phyloP scores from a whole-genome alignment of 768 basidiomycete genomes.

The Lactarius sp. region DNA sequence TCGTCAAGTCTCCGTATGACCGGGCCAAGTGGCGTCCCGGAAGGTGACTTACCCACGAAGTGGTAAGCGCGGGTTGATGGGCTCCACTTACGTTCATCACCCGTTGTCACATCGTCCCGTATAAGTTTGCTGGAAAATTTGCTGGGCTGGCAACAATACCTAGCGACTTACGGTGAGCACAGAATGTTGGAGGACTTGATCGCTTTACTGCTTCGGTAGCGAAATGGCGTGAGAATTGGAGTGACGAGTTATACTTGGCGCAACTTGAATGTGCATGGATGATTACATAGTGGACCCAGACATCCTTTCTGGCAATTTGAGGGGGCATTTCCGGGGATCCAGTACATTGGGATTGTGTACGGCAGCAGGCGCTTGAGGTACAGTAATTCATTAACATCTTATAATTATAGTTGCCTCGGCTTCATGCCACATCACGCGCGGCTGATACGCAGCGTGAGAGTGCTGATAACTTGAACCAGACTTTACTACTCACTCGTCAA shows the following conservation, averaged over 20 bases:
- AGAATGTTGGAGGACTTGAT: neutral
- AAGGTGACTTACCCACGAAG: neutral
- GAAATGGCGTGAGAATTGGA: neutral
- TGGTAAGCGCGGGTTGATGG: neutral
- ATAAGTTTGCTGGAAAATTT: neutral
- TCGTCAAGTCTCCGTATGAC: neutral
- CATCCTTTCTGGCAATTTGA: conserved; percentile 1
- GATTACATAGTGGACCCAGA: neutral
- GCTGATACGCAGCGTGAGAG: neutral
- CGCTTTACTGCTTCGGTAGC: neutral
- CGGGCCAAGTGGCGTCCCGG: neutral
- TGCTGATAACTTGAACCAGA: neutral
- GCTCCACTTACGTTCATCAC: neutral
- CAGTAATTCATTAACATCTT: neutral
- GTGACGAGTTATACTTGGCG: neutral
- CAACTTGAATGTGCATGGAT: neutral
- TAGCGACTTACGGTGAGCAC: neutral
- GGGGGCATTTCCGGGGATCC: neutral
- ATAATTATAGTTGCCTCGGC: neutral
- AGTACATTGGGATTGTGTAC: neutral
- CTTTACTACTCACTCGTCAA: no score
- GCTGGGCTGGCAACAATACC: neutral
- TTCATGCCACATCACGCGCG: neutral
- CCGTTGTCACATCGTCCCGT: neutral
- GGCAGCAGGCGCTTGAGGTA: neutral